Evolutionary conservation across 495 filamentous ascomycete species (phyloP), one percentile per base, ranked within the genome.

Genomic region (Ascobolus immersus): DNA sequence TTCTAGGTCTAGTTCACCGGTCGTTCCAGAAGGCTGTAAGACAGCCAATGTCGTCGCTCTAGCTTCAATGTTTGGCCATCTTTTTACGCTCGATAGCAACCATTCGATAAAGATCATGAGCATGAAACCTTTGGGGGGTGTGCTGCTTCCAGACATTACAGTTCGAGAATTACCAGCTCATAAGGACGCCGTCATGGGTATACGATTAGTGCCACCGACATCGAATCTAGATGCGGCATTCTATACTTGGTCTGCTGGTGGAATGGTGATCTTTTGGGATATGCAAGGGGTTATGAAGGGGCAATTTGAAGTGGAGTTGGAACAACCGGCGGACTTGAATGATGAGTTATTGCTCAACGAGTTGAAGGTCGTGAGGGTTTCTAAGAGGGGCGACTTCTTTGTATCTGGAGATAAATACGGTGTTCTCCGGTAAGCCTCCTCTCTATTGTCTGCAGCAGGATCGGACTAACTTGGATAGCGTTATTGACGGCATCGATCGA

Each of bases 381-480:
- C 65, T 0, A 52, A 56, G 28, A 55, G 64, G 19, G 68, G 65
- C 21, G 58, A 64, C 14, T 61, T 65, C 36, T 67, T 93, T 33
- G 59, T 84, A 5, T 66, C 75, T 11, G 86, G 84, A 4, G 89
- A 94, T 53, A 80, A 68, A 48, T 64, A 73, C 35, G 86, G 86
- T 28, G 65, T 84, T 24, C 52, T 94, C 28, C 65, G 74, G 70
- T 74, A 58, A 44, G 53, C 47, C 30, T 37, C 10, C 21, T 27
- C 21, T 25, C 13, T 33, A 29, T 28, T 13, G 17, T 20, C 30
- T 3, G 28, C n/a, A 31, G 17, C 8, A n/a, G n/a, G n/a, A n/a
- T n/a, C 6, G n/a, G 38, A 19, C 38, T 38, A 44, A 39, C 29
- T 13, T 33, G 9, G 34, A 25, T 39, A 65, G 60, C 17, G 49